Evolutionary conservation across 148 eudicot species (phyloP).

Genomic region (Polygonum maritimum): DNA sequence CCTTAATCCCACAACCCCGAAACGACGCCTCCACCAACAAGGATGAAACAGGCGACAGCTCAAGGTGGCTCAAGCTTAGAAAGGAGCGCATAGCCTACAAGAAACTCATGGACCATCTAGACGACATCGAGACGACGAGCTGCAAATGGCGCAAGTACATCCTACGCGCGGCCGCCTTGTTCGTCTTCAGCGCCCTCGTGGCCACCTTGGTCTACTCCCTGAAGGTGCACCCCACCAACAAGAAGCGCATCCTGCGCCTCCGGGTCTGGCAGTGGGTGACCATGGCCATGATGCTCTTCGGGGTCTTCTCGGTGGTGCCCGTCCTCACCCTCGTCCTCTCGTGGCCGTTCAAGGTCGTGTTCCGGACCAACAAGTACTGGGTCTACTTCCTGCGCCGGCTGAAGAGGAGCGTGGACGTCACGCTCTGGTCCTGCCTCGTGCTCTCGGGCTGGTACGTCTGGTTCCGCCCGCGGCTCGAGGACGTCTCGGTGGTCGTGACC

Average conservation of each 20-base stretch:
- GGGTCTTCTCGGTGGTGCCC: neutral
- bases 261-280: constrained; percentile 1
- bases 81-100: neutral
- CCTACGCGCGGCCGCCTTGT: neutral
- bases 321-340: neutral
- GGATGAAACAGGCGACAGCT: too few relatives aligned
- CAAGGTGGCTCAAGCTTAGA: neutral
- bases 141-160: neutral
- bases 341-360: neutral
- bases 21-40: too few relatives aligned
- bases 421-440: neutral
- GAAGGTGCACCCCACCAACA: neutral
- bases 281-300: neutral
- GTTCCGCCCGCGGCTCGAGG: neutral
- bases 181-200: neutral
- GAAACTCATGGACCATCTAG: neutral
- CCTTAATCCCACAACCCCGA: too few relatives aligned
- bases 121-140: neutral
- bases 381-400: neutral
- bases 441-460: neutral
- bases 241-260: neutral
- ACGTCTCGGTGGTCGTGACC: neutral
- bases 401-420: neutral
- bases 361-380: neutral
- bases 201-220: neutral